A percentile compares a stretch with the other conserved stretches of the same genome.
Conservation (phyloP, 1,284 basidiomycete genomes). For the Ceratobasidium sp. region DNA sequence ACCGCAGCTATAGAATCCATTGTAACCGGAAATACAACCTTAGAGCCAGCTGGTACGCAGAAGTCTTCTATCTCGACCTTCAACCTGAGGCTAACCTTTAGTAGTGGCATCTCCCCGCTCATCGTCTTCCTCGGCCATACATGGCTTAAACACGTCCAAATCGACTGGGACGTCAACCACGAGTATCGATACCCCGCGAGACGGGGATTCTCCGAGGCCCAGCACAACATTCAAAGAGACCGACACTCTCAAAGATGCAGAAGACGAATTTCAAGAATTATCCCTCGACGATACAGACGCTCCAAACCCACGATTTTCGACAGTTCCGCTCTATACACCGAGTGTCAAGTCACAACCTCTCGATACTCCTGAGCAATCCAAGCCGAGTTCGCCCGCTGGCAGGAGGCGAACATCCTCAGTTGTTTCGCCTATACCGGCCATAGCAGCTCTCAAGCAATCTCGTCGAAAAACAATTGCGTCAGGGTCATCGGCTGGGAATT, state of each 20-base stretch:
- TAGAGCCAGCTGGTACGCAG: conserved; percentile 1
- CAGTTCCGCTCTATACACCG: conserved; percentile 43
- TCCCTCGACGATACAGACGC: conserved; percentile 36
- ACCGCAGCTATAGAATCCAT: too few species aligned
- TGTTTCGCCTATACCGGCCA: conserved; percentile 1
- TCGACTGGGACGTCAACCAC: conserved; percentile 11
- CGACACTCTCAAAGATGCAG: conserved; percentile 11
- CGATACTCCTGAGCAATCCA: neutral
- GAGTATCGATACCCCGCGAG: neutral
- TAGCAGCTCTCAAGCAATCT: conserved; percentile 7
- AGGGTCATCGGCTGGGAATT: conserved; percentile 47
- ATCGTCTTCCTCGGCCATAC: conserved; percentile 17
- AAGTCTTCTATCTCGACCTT: too few species aligned
- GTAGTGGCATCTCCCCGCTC: conserved; percentile 16
- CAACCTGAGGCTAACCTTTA: too few species aligned
- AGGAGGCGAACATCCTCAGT: conserved; percentile 18
- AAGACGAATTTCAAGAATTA: conserved; percentile 35
- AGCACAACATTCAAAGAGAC: neutral
- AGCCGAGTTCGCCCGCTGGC: conserved; percentile 21
- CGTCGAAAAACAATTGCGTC: conserved; percentile 36
- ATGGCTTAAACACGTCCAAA: conserved; percentile 8
- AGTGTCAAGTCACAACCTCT: conserved; percentile 28
- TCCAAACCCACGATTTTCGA: conserved; percentile 42
- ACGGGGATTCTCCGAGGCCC: too few species aligned
- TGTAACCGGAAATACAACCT: too few species aligned